A percentile compares a stretch with the other conserved stretches of the same genome.
phyloP scores from a whole-genome alignment of 1,284 basidiomycete species.

The Phlebopus sp. region DNA sequence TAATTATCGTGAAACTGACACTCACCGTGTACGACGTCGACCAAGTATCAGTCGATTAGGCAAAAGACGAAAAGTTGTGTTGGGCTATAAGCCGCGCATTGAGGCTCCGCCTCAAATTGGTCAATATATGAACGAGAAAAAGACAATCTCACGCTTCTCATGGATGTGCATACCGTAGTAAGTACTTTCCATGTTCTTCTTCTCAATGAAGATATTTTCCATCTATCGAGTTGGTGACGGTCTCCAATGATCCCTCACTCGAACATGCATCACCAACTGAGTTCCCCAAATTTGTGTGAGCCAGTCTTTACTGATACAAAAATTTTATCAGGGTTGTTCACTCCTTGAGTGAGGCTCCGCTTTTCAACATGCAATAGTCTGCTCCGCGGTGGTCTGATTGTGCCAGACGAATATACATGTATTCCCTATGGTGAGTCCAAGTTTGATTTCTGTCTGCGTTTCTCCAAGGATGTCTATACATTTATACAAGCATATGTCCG shows the following conservation, averaged over 20 bases:
- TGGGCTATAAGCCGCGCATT: too few species aligned
- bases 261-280: constrained; percentile 85
- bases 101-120: too few species aligned
- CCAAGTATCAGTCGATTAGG: too few species aligned
- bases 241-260: constrained; percentile 64
- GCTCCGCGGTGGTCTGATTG: too few species aligned
- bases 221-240: constrained; percentile 66
- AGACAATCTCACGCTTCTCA: background rate
- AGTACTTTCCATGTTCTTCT: constrained; percentile 11
- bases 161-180: constrained; percentile 16
- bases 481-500: constrained; percentile 61
- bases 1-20: constrained; percentile 1
- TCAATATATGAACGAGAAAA: background rate
- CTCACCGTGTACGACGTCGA: constrained; percentile 21
- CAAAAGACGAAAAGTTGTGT: too few species aligned
- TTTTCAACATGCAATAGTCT: too few species aligned
- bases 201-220: constrained; percentile 61
- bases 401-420: background rate
- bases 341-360: too few species aligned
- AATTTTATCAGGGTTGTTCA: background rate
- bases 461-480: constrained; percentile 40
- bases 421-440: constrained; percentile 12
- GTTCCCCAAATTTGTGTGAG: constrained; percentile 20
- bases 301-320: constrained; percentile 6
- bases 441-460: background rate